These are phyloP conservation scores for Grammothele lineata DNA, from an alignment of 768 basidiomycete species.

Conservation along the genomic window DNA sequence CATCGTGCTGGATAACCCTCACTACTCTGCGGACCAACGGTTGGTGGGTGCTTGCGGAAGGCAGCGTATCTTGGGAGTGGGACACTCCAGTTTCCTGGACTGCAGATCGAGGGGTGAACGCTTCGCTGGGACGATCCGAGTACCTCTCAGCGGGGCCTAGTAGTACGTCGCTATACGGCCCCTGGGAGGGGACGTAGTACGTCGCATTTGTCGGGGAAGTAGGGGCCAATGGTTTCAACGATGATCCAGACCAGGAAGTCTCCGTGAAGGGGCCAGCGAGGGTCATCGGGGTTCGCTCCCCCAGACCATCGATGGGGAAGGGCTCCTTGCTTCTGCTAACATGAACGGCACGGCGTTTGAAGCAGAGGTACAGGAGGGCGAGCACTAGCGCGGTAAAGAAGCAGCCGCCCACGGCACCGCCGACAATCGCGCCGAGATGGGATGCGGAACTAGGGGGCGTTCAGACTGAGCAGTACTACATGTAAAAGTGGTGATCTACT, in stretches of 20 bases:
- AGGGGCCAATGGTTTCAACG: conserved; percentile 29
- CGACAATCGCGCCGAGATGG: conserved; percentile 19
- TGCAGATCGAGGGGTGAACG: too few relatives aligned
- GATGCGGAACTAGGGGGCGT: conserved; percentile 13
- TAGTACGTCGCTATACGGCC: too few relatives aligned
- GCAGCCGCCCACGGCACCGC: conserved; percentile 58
- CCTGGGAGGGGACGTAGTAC: conserved; percentile 6
- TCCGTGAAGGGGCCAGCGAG: conserved; percentile 52
- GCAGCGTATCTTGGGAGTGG: conserved; percentile 13
- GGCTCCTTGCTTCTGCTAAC: conserved; percentile 41
- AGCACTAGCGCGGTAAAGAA: conserved; percentile 36
- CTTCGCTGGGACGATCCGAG: too few relatives aligned
- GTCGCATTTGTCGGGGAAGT: conserved; percentile 5
- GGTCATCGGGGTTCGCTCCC: conserved; percentile 41
- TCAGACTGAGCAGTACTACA: too few relatives aligned
- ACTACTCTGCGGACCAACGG: conserved; percentile 59
- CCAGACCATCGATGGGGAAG: conserved; percentile 64
- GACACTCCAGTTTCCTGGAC: too few relatives aligned
- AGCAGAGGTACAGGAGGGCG: conserved; percentile 46
- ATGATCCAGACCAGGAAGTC: conserved; percentile 76
- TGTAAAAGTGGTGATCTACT: background rate
- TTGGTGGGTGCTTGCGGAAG: conserved; percentile 11
- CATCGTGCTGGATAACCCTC: conserved; percentile 82
- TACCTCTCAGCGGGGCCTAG: too few relatives aligned
- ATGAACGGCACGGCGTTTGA: conserved; percentile 39